Base-by-base conservation (phyloP, 768 basidiomycete genomes). In the Boletus fagicola region DNA sequence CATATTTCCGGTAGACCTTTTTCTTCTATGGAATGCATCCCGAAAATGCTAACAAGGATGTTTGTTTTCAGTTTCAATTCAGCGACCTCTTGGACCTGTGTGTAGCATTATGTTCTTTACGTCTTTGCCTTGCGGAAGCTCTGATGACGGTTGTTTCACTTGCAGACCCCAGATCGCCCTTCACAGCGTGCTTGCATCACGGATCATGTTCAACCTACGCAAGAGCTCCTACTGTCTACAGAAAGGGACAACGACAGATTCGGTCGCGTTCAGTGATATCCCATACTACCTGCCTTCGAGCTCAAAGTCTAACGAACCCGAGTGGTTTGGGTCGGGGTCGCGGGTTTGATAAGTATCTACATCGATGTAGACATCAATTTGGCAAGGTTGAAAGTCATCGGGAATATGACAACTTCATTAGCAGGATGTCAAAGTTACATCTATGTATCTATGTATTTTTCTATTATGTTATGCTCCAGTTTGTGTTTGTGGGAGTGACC, bases 171-270 rank as follows among this genome's bases (percentile, higher is more conserved):
- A n/a, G n/a, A n/a, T n/a, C n/a, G n/a, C n/a, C n/a, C n/a, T n/a
- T n/a, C n/a, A n/a, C n/a, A n/a, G n/a, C n/a, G n/a, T n/a, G n/a
- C n/a, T n/a, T n/a, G n/a, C n/a, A n/a, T n/a, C n/a, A n/a, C 54
- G 61, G 10, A 57, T 62, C 39, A 47, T 62, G 59, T 62, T 62
- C 36, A 57, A 57, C 12, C 33, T 62, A 31, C 54, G 61, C 38
- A 57, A 47, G 48, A 52, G 53, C 11, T n/a, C 10, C 26, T 12
- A 11, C 18, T 3, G 11, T n/a, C 2, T 28, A 8, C 36, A 24
- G 1, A n/a, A 45, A 28, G 20, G 3, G 20, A 49, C n/a, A 18
- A 16, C 13, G 18, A 28, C 22, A 11, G 24, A 49, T 28, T n/a
- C 33, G 0, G 12, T 3, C 5, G 5, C 7, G 13, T 13, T 39